These are phyloP conservation scores for sweet orange (Citrus sinensis) DNA, from an alignment of 345 rosid species.

Conservation along the genomic window DNA sequence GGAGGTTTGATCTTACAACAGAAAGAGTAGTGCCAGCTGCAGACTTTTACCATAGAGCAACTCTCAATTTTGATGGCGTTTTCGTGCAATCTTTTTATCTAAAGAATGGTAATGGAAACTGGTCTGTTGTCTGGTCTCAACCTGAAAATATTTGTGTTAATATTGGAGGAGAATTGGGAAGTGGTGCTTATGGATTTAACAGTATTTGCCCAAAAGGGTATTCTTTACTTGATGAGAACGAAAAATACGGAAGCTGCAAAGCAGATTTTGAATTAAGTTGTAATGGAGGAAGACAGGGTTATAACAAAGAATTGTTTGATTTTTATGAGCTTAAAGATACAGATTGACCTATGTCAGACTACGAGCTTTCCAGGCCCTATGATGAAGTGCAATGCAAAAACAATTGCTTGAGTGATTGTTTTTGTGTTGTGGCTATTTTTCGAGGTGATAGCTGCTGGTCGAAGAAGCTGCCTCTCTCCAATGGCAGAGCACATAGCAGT, in stretches of 20 bases:
- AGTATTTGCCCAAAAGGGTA: not conserved
- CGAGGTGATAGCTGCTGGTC: slow-evolving; percentile 2
- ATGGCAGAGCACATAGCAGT: slow-evolving; percentile 7
- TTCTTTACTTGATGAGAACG: not conserved
- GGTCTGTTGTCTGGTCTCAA: not conserved
- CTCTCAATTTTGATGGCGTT: slow-evolving; percentile 20
- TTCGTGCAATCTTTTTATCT: not conserved
- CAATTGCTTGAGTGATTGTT: not conserved
- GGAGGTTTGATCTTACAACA: not conserved
- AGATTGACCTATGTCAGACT: not conserved
- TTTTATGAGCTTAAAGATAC: not conserved
- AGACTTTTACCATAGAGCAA: slow-evolving; percentile 24
- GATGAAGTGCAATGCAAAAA: not conserved
- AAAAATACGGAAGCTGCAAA: slow-evolving; percentile 3
- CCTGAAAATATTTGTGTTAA: slow-evolving; percentile 10
- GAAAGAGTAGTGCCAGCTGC: not conserved
- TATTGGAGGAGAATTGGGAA: not conserved
- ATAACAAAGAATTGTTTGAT: slow-evolving; percentile 10
- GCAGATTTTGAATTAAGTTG: not conserved
- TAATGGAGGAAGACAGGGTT: not conserved
- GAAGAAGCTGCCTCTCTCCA: slow-evolving; percentile 38
- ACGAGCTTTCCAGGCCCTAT: not conserved
- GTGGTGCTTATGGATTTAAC: slow-evolving; percentile 15
- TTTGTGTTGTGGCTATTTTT: not conserved
- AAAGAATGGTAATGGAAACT: not conserved